These are phyloP conservation scores for Phyllosticta ampelicida DNA, from an alignment of 2,329 filamentous ascomycete genomes.

Conservation along the genomic window DNA sequence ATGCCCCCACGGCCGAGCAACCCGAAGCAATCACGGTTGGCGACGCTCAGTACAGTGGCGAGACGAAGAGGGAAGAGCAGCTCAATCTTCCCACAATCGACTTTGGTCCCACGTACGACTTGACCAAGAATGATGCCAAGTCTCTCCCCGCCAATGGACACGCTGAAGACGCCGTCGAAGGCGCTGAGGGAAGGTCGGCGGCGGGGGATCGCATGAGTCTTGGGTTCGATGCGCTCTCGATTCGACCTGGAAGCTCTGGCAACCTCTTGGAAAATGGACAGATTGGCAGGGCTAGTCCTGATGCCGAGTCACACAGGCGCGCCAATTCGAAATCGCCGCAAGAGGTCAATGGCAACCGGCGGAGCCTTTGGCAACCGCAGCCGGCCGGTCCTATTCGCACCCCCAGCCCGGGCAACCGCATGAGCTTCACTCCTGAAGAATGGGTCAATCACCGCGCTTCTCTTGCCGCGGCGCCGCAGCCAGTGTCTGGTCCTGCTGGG, in stretches of 20 bases:
- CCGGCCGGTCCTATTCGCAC: constrained; percentile 35
- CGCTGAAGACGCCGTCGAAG: constrained; percentile 1
- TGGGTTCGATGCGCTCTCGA: neutral
- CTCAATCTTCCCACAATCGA: constrained; percentile 63
- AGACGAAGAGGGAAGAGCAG: constrained; percentile 20
- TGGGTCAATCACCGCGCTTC: constrained; percentile 71
- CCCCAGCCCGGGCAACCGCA: constrained; percentile 3
- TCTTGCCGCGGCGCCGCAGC: constrained; percentile 36
- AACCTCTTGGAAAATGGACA: constrained; percentile 23
- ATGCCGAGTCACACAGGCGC: constrained; percentile 32
- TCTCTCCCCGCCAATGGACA: constrained; percentile 13
- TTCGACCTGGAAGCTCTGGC: constrained; percentile 12
- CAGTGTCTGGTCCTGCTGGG: constrained; percentile 25
- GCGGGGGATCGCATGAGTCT: neutral
- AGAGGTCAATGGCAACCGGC: constrained; percentile 37
- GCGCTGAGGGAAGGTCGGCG: constrained; percentile 9
- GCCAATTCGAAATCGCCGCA: constrained; percentile 22
- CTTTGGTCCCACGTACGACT: constrained; percentile 75
- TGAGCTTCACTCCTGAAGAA: constrained; percentile 58
- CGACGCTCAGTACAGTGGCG: constrained; percentile 33
- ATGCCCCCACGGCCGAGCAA: constrained; percentile 22
- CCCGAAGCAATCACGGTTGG: constrained; percentile 35
- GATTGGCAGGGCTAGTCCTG: constrained; percentile 26
- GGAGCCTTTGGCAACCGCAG: constrained; percentile 73
- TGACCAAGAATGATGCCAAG: constrained; percentile 44